Percentiles rank a stretch among this genome's conserved stretches.
Conservation (phyloP, 495 filamentous ascomycete species). For the Hypoxylon trugodes region DNA sequence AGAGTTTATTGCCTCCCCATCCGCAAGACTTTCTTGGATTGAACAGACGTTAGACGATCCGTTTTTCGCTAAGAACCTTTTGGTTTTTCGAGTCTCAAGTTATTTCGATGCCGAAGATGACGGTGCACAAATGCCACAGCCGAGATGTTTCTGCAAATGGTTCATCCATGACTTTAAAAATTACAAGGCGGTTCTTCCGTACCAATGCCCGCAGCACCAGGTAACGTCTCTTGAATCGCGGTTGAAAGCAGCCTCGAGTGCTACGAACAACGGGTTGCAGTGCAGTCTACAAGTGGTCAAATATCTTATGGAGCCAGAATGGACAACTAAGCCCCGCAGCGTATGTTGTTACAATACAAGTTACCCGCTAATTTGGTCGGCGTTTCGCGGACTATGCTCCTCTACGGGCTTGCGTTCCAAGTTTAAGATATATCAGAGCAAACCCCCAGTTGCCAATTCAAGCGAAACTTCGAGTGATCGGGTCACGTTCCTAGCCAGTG, state of each 20-base stretch:
- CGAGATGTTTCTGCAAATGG: background rate
- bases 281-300: background rate
- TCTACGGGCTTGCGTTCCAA: too few relatives aligned
- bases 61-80: background rate
- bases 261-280: background rate
- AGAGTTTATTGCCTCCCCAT: too few relatives aligned
- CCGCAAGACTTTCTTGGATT: background rate
- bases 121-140: too few relatives aligned
- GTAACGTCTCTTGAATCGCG: conserved; percentile 9
- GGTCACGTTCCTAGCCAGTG: too few relatives aligned
- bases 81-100: background rate
- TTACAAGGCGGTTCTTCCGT: conserved; percentile 13
- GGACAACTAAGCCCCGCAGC: background rate
- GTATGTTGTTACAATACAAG: background rate
- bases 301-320: conserved; percentile 18
- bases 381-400: background rate
- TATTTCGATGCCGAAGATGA: background rate
- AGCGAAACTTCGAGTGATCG: too few relatives aligned
- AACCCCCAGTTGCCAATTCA: too few relatives aligned
- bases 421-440: too few relatives aligned
- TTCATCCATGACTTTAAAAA: background rate
- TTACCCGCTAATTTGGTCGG: background rate
- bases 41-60: background rate
- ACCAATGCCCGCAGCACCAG: conserved; percentile 11
- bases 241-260: background rate